phyloP scores from a whole-genome alignment of 1,284 basidiomycete species.

The Trichosporon inkin region DNA sequence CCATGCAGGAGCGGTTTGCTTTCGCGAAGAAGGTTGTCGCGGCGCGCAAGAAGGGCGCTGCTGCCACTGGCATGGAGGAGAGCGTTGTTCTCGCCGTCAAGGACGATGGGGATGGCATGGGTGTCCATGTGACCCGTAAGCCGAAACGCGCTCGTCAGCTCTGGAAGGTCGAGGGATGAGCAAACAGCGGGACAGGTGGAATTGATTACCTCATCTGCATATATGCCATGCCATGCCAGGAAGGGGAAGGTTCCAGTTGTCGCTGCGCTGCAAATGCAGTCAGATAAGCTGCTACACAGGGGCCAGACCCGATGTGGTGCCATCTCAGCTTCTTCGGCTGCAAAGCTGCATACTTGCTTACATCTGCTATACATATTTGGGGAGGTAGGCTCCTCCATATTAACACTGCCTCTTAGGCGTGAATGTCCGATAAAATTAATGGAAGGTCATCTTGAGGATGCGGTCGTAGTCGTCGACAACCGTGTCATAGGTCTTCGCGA shows the following conservation, averaged over 20 bases:
- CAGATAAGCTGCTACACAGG: neutral
- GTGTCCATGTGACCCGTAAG: constrained; percentile 79
- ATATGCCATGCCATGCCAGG: neutral
- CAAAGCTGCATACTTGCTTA: neutral
- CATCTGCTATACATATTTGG: constrained; percentile 3
- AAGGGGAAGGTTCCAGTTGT: neutral
- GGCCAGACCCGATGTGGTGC: neutral
- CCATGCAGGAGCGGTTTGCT: constrained; percentile 77
- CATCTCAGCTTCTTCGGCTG: constrained; percentile 3
- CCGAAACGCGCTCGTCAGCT: constrained; percentile 63
- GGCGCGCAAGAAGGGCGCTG: constrained; percentile 63
- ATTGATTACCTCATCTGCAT: neutral
- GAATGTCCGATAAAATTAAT: constrained; percentile 12
- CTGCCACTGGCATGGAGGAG: constrained; percentile 60
- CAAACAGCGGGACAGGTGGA: constrained; percentile 10
- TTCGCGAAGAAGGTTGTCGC: constrained; percentile 85
- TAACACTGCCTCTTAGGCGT: neutral
- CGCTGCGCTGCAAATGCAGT: neutral
- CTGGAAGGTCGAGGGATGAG: constrained; percentile 76
- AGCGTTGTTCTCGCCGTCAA: constrained; percentile 81
- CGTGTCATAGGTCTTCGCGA: constrained; percentile 88
- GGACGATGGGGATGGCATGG: constrained; percentile 61
- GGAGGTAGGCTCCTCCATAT: neutral
- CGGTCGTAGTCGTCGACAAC: constrained; percentile 82
- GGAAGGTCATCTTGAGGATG: constrained; percentile 59